Base-by-base conservation (phyloP, 305 asterid genomes). In the Caryopteris hybrid region DNA sequence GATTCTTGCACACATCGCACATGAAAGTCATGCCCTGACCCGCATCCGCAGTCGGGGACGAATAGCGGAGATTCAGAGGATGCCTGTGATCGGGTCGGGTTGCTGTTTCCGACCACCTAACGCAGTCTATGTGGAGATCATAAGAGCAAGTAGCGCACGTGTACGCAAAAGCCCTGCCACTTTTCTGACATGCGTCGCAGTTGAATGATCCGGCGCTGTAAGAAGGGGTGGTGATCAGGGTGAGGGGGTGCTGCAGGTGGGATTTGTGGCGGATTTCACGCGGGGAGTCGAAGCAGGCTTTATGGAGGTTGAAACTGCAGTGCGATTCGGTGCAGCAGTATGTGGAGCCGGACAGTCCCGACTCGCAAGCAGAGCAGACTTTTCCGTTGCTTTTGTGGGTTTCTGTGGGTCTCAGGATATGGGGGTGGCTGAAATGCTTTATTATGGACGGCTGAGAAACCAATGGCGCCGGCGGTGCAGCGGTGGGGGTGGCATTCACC, bases 371-470 rank as follows among this genome's bases (percentile, higher is more conserved):
- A 8, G 85, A 80, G 69, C 92, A 88, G 12, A 58, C 42, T 41
- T 76, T 80, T 4, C 58, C 56, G 6, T 61, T 62, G 8, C 64
- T 62, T 2, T 69, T 47, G 45, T 66, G 47, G 27, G 74, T 23
- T 50, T 84, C 86, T 20, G 34, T 67, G 58, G 69, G 50, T 7
- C 63, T 64, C 29, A 86, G 65, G 1, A 29, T 43, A 43, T 88
- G 95, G 23, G 79, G 87, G 42, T 88, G 92, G 81, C 92, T 88
- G 75, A 84, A 86, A 47, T 88, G 92, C 43, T 39, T 42, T 56
- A 5, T 33, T 10, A 9, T 13, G 13, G 50, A n/a, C n/a, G n/a
- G 6, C 43, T 55, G 8, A 8, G 14, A 54, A 25, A 5, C 3
- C 17, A 0, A 4, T 18, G 14, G 58, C 8, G 39, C 21, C 11